Evolutionary conservation across 768 basidiomycete species (phyloP), one percentile per base, ranked within the genome.

Genomic region (Flagelloscypha sp.): DNA sequence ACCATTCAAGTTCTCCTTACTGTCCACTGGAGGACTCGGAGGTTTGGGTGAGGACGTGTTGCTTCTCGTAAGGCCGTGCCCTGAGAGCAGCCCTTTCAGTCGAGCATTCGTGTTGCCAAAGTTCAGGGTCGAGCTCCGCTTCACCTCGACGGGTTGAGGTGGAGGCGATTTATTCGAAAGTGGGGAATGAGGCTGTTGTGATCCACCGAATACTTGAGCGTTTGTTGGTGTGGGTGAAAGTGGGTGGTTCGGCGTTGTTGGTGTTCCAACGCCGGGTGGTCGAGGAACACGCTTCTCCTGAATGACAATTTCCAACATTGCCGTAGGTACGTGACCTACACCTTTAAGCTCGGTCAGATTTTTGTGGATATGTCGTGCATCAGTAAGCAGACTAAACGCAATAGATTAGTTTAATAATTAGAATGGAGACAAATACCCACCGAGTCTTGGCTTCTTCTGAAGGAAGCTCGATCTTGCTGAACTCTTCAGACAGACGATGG

Each of bases 401-500:
- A 27, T 31, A 25, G 28, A 36, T 33, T 25, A 50, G 30, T 38
- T 31, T 41, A 18, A 40, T 40, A 35, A 36, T 33, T 41, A 35
- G 21, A 25, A 24, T 23, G 11, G 6, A 30, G 43, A 28, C 21
- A 18, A 33, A 21, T 16, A 61, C 73, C 42, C 47, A 88, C 89
- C 89, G 77, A 38, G 77, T 73, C 63, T 94, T 95, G 16, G 87
- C 90, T 41, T 82, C 85, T 40, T 76, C 75, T 49, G 72, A 76
- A 35, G 81, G 87, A 20, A 97, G 63, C 46, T 92, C 86, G 37
- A 95, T 77, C 51, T 71, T 76, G 35, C 67, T 66, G 57, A 82
- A 94, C 53, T 92, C 89, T 50, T 93, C 88, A 24, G 80, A 80
- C 15, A 99, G 66, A 23, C 86, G 77, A 59, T 88, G 80, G 56